Percentiles rank a stretch among this genome's conserved stretches.
Evolutionary conservation across 1,139 yeast species (phyloP).

Genomic region (Lodderomyces pseudojiufengensis): DNA sequence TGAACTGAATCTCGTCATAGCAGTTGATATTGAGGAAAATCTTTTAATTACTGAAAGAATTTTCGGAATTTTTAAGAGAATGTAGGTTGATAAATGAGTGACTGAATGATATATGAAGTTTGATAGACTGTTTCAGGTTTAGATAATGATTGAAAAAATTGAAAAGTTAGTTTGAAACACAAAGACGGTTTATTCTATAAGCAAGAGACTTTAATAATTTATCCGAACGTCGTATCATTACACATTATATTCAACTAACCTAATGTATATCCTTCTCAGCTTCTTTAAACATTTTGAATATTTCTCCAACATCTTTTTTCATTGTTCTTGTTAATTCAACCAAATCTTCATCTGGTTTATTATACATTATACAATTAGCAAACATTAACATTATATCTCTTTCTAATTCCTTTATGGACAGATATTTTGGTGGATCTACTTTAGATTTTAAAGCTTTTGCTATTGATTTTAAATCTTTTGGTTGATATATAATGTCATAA

Average conservation of each 20-base stretch:
- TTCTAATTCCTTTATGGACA: slow-evolving; percentile 59
- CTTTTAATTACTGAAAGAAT: background rate
- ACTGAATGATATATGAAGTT: background rate
- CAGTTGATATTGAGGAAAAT: background rate
- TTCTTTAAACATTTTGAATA: slow-evolving; percentile 50
- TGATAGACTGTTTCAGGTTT: background rate
- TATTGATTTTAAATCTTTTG: slow-evolving; percentile 66
- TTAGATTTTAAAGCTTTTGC: slow-evolving; percentile 51
- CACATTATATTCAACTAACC: background rate
- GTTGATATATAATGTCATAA: slow-evolving; percentile 55
- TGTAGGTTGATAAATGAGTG: background rate
- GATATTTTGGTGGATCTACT: slow-evolving; percentile 39
- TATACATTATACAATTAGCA: slow-evolving; percentile 82
- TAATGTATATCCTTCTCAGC: slow-evolving; percentile 24
- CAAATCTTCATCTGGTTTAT: slow-evolving; percentile 61
- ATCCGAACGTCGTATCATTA: no score
- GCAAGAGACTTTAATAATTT: no score
- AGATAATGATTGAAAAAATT: no score
- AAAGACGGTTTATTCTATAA: no score
- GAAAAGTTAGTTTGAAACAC: no score
- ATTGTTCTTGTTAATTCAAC: slow-evolving; percentile 62
- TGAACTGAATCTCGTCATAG: slow-evolving; percentile 12
- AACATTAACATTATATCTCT: slow-evolving; percentile 73
- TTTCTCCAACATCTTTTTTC: slow-evolving; percentile 53
- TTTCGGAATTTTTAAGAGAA: slow-evolving; percentile 3